Evolutionary conservation across 129 eudicot genomes (phyloP), one percentile per base, ranked within the genome.

Genomic region (Ambrosia artemisiifolia): DNA sequence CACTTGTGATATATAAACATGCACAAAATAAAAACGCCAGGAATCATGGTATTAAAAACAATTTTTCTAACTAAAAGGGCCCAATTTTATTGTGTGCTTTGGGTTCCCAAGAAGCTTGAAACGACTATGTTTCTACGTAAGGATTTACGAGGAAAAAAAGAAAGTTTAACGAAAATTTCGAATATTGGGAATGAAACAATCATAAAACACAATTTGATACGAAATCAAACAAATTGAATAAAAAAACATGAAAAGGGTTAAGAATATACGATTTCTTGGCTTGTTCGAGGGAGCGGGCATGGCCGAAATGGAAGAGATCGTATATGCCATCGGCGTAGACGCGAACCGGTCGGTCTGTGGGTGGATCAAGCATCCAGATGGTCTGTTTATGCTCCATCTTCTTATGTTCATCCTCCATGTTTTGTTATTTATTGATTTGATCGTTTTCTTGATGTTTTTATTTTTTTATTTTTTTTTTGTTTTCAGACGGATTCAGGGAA

Each of bases 201-300:
- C 42, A 76, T 10, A 56, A 12, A 47, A 19, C 36, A 17, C 71
- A 48, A 51, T 33, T 35, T 12, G 28, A 67, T 67, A 17, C 67
- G n/a, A 18, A 49, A 74, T 0, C 4, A 12, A 11, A 68, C 2
- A 53, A 42, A 67, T 10, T 16, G 14, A 69, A n/a, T 7, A 14
- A 20, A 20, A 20, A 33, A 33, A 35, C 2, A 61, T 1, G 42
- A 68, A 67, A 66, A 1, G n/a, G 60, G 19, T 32, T 16, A 12
- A 11, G 60, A 43, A 20, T 8, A 53, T 76, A 83, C 88, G 82
- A 72, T 76, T 80, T 80, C 63, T 83, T 80, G 51, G 88, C 88
- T 79, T 83, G 88, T 53, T 83, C 88, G 10, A 83, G 84, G 57
- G 88, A 80, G 5, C 88, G 84, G 19, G 88, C 88, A 38, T 83